Conservation (phyloP, 116 monocot genomes). For the Thalassia testudinum region DNA sequence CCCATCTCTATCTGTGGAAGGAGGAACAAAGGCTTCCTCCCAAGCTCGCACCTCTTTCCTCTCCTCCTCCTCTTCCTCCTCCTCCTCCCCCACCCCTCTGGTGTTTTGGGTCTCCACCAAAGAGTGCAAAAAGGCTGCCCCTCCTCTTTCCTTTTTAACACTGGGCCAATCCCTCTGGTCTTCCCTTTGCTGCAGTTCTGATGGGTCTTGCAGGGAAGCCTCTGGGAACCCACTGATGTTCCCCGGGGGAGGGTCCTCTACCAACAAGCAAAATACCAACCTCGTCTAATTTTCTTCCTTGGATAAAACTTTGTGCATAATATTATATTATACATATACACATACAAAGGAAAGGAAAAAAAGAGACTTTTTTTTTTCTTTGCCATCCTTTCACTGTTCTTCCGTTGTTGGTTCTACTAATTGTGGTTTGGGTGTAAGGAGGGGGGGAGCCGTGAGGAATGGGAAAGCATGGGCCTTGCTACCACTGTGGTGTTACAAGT, state of each 20-base stretch:
- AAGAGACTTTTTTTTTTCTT: not conserved
- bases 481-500: conserved; percentile 99
- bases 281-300: not conserved
- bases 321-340: too few species aligned
- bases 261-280: not conserved
- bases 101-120: not conserved
- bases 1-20: conserved; percentile 18
- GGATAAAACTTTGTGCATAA: not conserved
- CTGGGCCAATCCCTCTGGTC: not conserved
- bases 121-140: not conserved
- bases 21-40: not conserved
- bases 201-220: conserved; percentile 10
- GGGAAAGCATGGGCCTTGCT: conserved; percentile 98
- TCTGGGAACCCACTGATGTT: conserved; percentile 7
- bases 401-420: not conserved
- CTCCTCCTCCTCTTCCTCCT: not conserved
- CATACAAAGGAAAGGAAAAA: not conserved
- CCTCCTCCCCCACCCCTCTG: not conserved
- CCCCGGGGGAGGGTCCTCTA: not conserved
- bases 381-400: not conserved
- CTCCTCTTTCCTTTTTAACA: not conserved
- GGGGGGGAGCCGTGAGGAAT: conserved; percentile 16
- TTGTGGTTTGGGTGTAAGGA: not conserved
- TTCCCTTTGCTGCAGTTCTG: conserved; percentile 2
- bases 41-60: conserved; percentile 1